Evolutionary conservation across 2,329 filamentous ascomycete genomes (phyloP).

Genomic region (Cladosporium sp.): DNA sequence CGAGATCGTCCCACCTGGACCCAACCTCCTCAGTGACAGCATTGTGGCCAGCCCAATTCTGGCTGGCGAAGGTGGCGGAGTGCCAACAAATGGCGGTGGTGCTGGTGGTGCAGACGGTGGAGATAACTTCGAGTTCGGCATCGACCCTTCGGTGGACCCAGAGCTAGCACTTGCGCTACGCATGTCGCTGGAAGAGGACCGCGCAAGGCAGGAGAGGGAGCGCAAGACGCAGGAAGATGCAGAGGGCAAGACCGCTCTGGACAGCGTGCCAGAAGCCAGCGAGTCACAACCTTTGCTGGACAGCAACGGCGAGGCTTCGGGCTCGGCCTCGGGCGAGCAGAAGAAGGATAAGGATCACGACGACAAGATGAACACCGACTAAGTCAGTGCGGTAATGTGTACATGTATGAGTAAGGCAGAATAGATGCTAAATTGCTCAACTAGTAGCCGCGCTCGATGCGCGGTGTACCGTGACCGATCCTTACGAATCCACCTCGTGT

Average conservation of each 20-base stretch:
- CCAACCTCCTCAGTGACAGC: slow-evolving; percentile 89
- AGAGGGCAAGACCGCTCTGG: slow-evolving; percentile 73
- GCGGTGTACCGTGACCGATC: background rate
- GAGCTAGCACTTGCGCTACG: slow-evolving; percentile 91
- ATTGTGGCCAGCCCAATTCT: slow-evolving; percentile 88
- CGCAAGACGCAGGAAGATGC: slow-evolving; percentile 69
- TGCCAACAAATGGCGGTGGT: slow-evolving; percentile 38
- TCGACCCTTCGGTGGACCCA: slow-evolving; percentile 88
- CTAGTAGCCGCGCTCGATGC: background rate
- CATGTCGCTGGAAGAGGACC: slow-evolving; percentile 98
- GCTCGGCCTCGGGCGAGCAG: slow-evolving; percentile 24
- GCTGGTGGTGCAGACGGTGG: slow-evolving; percentile 58
- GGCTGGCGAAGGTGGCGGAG: slow-evolving; percentile 71
- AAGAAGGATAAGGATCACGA: slow-evolving; percentile 24
- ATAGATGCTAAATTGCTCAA: slow-evolving; percentile 12
- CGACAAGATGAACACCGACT: slow-evolving; percentile 28
- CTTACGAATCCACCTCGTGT: background rate
- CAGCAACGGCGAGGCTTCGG: slow-evolving; percentile 31
- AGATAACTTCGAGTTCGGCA: slow-evolving; percentile 79
- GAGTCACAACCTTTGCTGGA: slow-evolving; percentile 60
- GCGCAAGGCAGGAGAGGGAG: slow-evolving; percentile 85
- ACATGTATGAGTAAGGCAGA: slow-evolving; percentile 18
- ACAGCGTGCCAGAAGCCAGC: slow-evolving; percentile 72
- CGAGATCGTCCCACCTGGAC: slow-evolving; percentile 85
- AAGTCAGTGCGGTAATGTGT: slow-evolving; percentile 10